Evolutionary conservation across 2,329 filamentous ascomycete species (phyloP), one percentile per base, ranked within the genome.

Genomic region (Sporothrix globosa): DNA sequence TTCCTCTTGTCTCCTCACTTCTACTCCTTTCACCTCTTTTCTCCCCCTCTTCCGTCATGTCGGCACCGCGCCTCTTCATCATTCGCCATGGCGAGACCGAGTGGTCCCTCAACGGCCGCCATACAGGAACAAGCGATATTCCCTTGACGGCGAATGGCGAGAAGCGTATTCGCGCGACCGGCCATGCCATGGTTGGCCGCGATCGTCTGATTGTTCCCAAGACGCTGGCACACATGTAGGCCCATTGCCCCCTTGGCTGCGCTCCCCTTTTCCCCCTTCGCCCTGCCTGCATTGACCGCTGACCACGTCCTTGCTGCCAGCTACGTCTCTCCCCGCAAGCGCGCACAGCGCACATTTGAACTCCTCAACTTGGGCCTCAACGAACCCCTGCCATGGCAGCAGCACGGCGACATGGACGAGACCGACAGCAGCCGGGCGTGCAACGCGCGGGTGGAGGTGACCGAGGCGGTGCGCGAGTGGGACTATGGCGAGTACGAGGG

Each of bases 51-150:
- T 24, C 17, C 19, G n/a, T 13, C 2, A 81, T 81, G 80, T 63
- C 80, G 2, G 88, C 90, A 2, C 92, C 92, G 1, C 87, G 92
- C 68, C 89, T 92, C 78, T 95, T 95, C 83, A 88, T 96, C 75
- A 82, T 93, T 78, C 92, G 94, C 75, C 94, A 97, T 78, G 95
- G 94, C 81, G 93, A 97, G 83, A 98, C 94, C 4, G 93, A 97
- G 83, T 98, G 94, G 94, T 96, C 92, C 5, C 88, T 97, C 63
- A 91, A 91, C 75, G 94, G 93, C 70, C 86, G 89, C 68, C 92
- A 97, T 81, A 98, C 95, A 0, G 91, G 93, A 67, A 85, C 83
- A 39, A 92, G 91, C n/a, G 94, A 98, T 77, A 91, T 98, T 4
- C 90, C 93, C 0, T 84, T 97, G 50, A 97, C 94, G 0, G 82